Evolutionary conservation across 225 moss, liverwort and hornwort genomes (phyloP).

Genomic region (Polytrichum formosum): DNA sequence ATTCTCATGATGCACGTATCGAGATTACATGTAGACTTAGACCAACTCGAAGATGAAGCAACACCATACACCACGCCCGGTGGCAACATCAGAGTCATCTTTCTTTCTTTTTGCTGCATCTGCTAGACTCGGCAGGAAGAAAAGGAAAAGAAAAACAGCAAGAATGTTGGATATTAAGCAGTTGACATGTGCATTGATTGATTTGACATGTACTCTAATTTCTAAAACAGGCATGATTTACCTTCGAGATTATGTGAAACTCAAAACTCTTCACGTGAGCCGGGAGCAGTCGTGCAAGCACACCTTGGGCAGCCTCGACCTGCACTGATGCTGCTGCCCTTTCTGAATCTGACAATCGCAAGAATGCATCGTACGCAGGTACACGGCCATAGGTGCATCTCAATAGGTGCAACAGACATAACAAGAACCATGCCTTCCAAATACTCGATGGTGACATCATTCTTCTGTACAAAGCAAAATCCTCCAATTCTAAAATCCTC

Average conservation of each 20-base stretch:
- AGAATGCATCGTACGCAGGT: conserved; percentile 29
- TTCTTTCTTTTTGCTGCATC: too few relatives aligned
- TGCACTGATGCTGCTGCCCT: conserved; percentile 37
- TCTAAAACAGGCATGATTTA: conserved; percentile 13
- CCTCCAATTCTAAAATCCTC: too few relatives aligned
- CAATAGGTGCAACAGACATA: conserved; percentile 20
- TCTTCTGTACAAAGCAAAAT: too few relatives aligned
- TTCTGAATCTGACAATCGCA: conserved; percentile 33
- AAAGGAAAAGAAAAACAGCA: too few relatives aligned
- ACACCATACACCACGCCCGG: too few relatives aligned
- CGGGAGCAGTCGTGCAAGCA: conserved; percentile 72
- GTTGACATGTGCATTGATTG: conserved; percentile 2
- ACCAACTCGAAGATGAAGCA: too few relatives aligned
- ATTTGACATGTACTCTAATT: conserved; percentile 2
- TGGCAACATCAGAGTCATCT: too few relatives aligned
- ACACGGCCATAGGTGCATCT: conserved; percentile 11
- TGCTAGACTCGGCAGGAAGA: too few relatives aligned
- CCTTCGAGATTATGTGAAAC: conserved; percentile 59
- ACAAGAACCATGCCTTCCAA: conserved; percentile 19
- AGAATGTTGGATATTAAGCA: not conserved
- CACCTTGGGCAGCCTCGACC: conserved; percentile 55
- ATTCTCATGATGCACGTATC: too few relatives aligned
- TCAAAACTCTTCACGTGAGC: conserved; percentile 60
- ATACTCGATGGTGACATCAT: not conserved
- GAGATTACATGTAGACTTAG: too few relatives aligned